phyloP scores from a whole-genome alignment of 768 basidiomycete species.

The Hygrocybe punicea region DNA sequence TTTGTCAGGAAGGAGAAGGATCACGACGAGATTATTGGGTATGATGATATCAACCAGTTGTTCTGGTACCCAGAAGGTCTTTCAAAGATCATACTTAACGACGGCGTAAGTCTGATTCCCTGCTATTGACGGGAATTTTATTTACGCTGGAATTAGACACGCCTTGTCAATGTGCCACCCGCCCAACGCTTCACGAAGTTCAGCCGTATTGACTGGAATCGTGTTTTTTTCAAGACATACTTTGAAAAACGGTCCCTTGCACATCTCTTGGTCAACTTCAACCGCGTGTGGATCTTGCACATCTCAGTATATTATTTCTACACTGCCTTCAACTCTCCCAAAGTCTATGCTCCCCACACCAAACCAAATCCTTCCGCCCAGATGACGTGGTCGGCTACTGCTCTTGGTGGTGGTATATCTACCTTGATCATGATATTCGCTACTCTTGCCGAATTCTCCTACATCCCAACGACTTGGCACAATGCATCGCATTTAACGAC shows the following conservation, averaged over 20 bases:
- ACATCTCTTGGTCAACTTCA: constrained; percentile 97
- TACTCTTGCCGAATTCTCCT: constrained; percentile 91
- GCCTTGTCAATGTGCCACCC: constrained; percentile 87
- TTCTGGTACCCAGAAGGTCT: constrained; percentile 99
- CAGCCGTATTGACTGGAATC: constrained; percentile 87
- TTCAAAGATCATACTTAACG: constrained; percentile 82
- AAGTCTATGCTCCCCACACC: constrained; percentile 75
- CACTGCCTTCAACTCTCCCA: constrained; percentile 95
- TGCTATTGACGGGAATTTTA: neutral
- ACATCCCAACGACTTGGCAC: constrained; percentile 98
- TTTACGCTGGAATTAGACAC: constrained; percentile 51
- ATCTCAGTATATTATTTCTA: constrained; percentile 94
- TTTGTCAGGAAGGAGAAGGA: constrained; percentile 93
- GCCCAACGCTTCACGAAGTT: constrained; percentile 92
- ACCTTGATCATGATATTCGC: constrained; percentile 92
- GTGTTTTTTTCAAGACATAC: constrained; percentile 98
- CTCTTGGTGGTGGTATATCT: constrained; percentile 93
- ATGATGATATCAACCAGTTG: constrained; percentile 98
- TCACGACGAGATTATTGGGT: constrained; percentile 95
- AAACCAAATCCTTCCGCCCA: constrained; percentile 69
- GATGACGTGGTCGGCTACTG: constrained; percentile 94
- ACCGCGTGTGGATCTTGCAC: constrained; percentile 97
- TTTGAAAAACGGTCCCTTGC: constrained; percentile 91
- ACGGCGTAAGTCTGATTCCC: constrained; percentile 59
- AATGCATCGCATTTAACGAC: constrained; percentile 96